Evolutionary conservation across 2,329 filamentous ascomycete genomes (phyloP), one percentile per base, ranked within the genome.

Genomic region (Trichoderma breve): DNA sequence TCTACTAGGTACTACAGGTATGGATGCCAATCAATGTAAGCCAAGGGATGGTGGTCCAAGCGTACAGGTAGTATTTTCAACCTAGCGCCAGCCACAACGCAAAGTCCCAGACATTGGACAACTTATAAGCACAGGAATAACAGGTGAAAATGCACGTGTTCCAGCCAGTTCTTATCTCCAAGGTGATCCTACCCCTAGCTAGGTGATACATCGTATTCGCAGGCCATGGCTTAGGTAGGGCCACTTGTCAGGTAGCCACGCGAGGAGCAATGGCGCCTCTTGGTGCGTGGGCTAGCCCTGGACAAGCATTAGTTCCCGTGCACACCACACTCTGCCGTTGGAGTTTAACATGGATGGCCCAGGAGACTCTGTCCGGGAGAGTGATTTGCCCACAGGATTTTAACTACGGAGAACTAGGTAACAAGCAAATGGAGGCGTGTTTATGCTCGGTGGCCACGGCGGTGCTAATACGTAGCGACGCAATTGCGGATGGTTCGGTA

Each of bases 261-360:
- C 55, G 55, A 60, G 28, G 55, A 60, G 55, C 39, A 47, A 53
- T 64, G 39, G 39, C 61, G 61, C 30, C 21, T 15, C 15, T 57
- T 67, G 62, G 62, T 65, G 61, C 43, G 64, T 55, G 36, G 43
- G 36, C 66, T 61, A 69, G 34, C 26, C 55, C 66, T 69, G 21
- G 66, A 69, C 66, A 28, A 51, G 66, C 66, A 69, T 69, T 69
- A 69, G 66, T 61, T 69, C 66, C 66, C 66, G 66, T 69, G 26
- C 66, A 60, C 66, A 69, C 66, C 66, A 69, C 66, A 58, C 66
- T 69, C 66, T 67, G 30, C 64, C 14, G 47, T 36, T 26, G 36
- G 47, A 36, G 64, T 36, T 39, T 57, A 39, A 57, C 21, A 39
- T 67, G 30, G 30, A 53, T 53, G 47, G 11, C 21, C 47, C 18